phyloP scores from a whole-genome alignment of 73 alveolate species.

The Stentor roeselii region DNA sequence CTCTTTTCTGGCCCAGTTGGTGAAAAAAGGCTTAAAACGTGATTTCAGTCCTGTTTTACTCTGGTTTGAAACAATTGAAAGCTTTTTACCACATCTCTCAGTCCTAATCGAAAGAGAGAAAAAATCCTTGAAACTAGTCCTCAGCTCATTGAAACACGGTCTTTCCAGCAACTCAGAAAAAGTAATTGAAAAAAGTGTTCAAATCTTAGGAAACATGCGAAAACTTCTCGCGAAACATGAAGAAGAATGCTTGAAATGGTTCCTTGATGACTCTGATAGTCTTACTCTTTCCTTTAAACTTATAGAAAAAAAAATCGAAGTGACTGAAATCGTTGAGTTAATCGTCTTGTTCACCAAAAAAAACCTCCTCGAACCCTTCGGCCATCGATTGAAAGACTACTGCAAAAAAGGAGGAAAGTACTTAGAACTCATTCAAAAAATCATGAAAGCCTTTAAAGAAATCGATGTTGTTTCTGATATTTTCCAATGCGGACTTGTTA shows the following conservation, averaged over 20 bases:
- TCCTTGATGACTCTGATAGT: conserved; percentile 57
- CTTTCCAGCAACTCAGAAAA: not conserved
- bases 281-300: conserved; percentile 69
- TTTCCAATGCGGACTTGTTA: conserved; percentile 52
- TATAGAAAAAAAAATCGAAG: conserved; percentile 68
- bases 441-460: not conserved
- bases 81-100: not conserved
- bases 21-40: conserved; percentile 66
- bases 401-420: not conserved
- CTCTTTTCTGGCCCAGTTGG: conserved; percentile 47
- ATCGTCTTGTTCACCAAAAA: conserved; percentile 22
- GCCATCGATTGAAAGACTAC: not conserved
- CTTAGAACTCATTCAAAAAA: not conserved
- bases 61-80: conserved; percentile 34
- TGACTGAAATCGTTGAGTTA: conserved; percentile 34
- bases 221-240: conserved; percentile 44
- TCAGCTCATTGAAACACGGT: conserved; percentile 7
- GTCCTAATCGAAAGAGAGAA: conserved; percentile 8
- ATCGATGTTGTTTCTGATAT: conserved; percentile 32
- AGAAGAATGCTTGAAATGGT: conserved; percentile 79
- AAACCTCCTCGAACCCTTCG: not conserved
- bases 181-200: not conserved
- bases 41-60: conserved; percentile 54
- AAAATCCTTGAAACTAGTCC: not conserved
- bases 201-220: not conserved